phyloP scores from a whole-genome alignment of 257 asterid species.

The Haberlea rhodopensis region DNA sequence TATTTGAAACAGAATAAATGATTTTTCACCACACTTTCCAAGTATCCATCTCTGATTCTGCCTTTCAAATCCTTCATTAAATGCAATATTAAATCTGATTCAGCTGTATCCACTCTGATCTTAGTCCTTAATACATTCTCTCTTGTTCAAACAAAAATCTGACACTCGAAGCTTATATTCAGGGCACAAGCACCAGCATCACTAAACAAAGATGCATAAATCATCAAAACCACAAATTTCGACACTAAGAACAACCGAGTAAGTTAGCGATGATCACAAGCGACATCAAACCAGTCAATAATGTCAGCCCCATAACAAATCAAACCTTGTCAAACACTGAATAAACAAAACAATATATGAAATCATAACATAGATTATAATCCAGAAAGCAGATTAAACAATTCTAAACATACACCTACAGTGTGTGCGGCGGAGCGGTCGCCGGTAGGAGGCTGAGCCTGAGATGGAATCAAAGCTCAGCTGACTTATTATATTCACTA shows the following conservation, averaged over 20 bases:
- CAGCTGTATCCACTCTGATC: neutral
- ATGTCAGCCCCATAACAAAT: conserved; percentile 6
- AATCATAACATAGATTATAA: conserved; percentile 8
- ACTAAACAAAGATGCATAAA: neutral
- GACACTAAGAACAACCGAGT: neutral
- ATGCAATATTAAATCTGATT: neutral
- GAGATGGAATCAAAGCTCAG: too few relatives aligned
- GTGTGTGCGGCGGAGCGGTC: too few relatives aligned
- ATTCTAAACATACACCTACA: neutral
- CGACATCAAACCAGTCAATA: neutral
- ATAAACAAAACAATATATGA: conserved; percentile 17
- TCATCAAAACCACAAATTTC: neutral
- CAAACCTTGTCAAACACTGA: conserved; percentile 5
- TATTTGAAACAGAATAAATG: neutral
- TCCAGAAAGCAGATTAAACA: neutral
- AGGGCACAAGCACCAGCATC: neutral
- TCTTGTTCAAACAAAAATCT: too few relatives aligned
- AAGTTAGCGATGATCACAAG: neutral
- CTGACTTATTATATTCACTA: too few relatives aligned
- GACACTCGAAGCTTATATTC: too few relatives aligned
- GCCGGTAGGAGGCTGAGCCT: too few relatives aligned
- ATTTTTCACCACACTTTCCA: neutral
- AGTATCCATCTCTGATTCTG: neutral
- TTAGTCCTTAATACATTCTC: neutral
- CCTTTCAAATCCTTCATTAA: neutral